Conservation (phyloP, 2,329 filamentous ascomycete species). For the Apiospora rasikravindrae region DNA sequence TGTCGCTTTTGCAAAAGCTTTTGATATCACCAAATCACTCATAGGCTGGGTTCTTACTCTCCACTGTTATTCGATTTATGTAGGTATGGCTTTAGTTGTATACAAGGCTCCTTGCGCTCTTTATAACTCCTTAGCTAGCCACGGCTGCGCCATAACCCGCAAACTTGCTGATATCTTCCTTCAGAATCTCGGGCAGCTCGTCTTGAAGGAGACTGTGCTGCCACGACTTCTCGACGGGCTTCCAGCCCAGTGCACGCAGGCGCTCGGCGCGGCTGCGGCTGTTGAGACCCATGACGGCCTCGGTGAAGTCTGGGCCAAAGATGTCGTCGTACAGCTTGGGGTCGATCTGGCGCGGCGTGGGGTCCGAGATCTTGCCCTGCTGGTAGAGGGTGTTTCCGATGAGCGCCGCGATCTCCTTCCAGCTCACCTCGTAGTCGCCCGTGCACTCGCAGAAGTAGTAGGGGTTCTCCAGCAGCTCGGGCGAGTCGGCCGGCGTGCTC, state of each 20-base stretch:
- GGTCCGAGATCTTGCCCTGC: conserved; percentile 43
- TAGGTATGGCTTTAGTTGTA: neutral
- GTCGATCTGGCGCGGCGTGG: conserved; percentile 42
- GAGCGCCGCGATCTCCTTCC: conserved; percentile 44
- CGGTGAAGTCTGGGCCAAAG: conserved; percentile 42
- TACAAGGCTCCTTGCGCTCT: neutral
- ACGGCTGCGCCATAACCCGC: conserved; percentile 26
- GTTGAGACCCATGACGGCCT: conserved; percentile 47
- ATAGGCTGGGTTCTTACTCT: neutral
- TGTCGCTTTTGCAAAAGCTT: neutral
- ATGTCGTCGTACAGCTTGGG: conserved; percentile 45
- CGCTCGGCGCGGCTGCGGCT: conserved; percentile 49
- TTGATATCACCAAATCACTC: neutral
- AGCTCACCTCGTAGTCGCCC: conserved; percentile 48
- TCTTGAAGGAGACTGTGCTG: conserved; percentile 45
- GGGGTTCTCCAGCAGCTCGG: conserved; percentile 45
- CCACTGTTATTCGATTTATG: neutral
- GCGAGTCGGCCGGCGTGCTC: conserved; percentile 28
- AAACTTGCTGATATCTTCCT: conserved; percentile 33
- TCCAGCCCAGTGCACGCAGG: conserved; percentile 50
- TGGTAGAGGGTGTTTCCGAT: conserved; percentile 45
- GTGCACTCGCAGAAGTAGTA: conserved; percentile 55
- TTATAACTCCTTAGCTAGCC: conserved; percentile 22
- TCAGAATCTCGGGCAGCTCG: conserved; percentile 46
- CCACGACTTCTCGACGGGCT: conserved; percentile 49